Base-by-base conservation (phyloP, 148 eudicot species). In the Heliamphora exappendiculata region DNA sequence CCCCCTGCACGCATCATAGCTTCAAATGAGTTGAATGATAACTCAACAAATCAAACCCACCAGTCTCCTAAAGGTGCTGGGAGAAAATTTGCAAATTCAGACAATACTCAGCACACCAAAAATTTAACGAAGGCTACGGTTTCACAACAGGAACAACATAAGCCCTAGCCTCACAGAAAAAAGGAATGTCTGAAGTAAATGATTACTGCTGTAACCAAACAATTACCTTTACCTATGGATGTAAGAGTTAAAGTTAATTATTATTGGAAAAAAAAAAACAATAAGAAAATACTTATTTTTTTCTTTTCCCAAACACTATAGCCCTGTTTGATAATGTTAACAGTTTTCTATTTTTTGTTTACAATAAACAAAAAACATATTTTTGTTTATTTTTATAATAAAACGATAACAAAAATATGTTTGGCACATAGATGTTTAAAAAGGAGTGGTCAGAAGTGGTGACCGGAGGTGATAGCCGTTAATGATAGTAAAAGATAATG, bases 1-100 rank as follows among this genome's bases (percentile, higher is more conserved):
- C 96, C 24, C 98, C 98, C 98, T 94, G 83, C 80, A 87, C 51
- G 29, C 16, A 34, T 49, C 51, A 78, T 8, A 64, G 63, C 72
- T 51, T 73, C 12, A 31, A 45, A 70, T 67, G 55, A 64, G 73
- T 64, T 76, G 60, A 72, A 37, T 19, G 3, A 73, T 60, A 26
- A 34, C 49, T 24, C 33, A 47, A 24, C 39, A 64, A 3, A 31
- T 13, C 39, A 44, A 34, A 20, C 41, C 22, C 28, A 31, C 64
- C 59, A 64, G 69, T 33, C 60, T 63, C 54, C 28, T 41, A 59
- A 60, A 62, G 19, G 22, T 17, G 41, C 28, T 59, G 42, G 57
- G 70, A 36, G 37, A 57, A 3, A 51, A 39, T 37, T 64, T 13
- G 5, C 42, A 64, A 19, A 34, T 19, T 70, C 24, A 62, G 13